Conservation (phyloP, 805 yeast genomes). For the Ogataea kodamae region DNA sequence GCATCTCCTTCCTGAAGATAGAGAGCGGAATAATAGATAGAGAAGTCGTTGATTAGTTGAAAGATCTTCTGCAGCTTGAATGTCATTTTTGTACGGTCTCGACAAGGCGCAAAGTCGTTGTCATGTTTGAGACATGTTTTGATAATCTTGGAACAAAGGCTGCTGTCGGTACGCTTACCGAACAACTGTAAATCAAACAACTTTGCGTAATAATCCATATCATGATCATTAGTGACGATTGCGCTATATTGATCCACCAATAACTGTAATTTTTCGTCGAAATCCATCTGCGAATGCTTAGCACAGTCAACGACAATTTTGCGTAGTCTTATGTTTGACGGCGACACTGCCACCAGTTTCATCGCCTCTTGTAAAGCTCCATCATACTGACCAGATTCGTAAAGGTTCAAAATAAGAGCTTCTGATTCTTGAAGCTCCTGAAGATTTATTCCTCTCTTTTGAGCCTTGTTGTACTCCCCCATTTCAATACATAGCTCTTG, state of each 20-base stretch:
- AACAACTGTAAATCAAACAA: constrained; percentile 30
- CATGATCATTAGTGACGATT: constrained; percentile 22
- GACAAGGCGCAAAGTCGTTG: constrained; percentile 66
- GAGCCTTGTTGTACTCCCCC: constrained; percentile 45
- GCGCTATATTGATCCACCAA: constrained; percentile 25
- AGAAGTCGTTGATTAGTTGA: constrained; percentile 41
- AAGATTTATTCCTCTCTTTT: constrained; percentile 12
- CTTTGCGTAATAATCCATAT: constrained; percentile 22
- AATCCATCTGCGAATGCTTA: constrained; percentile 13
- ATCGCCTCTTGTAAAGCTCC: constrained; percentile 32
- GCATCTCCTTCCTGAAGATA: constrained; percentile 32
- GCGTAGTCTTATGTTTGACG: constrained; percentile 39
- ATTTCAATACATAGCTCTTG: constrained; percentile 47
- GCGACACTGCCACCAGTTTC: constrained; percentile 39
- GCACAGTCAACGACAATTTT: constrained; percentile 32
- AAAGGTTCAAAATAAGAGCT: background rate
- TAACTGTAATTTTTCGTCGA: constrained; percentile 19
- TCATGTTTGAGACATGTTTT: constrained; percentile 70
- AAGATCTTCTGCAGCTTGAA: constrained; percentile 42
- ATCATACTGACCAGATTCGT: constrained; percentile 21
- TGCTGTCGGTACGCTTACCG: constrained; percentile 20
- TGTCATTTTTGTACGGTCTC: constrained; percentile 49
- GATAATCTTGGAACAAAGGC: constrained; percentile 18
- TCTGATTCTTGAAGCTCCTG: constrained; percentile 3
- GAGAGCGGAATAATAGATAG: constrained; percentile 37